These are phyloP conservation scores for Xylaria longipes DNA, from an alignment of 495 filamentous ascomycete genomes.

Conservation along the genomic window DNA sequence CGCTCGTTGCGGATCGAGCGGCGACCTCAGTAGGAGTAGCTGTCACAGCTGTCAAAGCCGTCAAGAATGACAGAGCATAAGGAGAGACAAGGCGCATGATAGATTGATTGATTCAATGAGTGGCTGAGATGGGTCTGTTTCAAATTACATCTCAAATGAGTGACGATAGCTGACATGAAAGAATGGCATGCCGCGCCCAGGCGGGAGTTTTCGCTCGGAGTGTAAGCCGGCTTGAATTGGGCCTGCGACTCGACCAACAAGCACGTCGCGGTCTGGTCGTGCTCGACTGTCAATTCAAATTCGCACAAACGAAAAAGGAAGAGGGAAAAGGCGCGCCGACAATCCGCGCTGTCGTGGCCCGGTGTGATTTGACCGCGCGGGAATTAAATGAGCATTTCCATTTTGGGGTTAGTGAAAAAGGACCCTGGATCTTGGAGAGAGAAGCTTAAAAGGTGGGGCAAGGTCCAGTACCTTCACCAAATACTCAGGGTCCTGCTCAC, in stretches of 20 bases:
- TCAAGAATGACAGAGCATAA: conserved; percentile 17
- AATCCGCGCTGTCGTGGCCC: conserved; percentile 7
- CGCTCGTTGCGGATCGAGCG: conserved; percentile 30
- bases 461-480: not conserved
- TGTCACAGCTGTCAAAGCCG: conserved; percentile 12
- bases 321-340: not conserved
- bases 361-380: conserved; percentile 11
- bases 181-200: conserved; percentile 25
- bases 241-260: conserved; percentile 22
- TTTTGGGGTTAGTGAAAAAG: not conserved
- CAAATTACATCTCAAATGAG: conserved; percentile 14
- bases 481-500: not conserved
- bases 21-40: not conserved
- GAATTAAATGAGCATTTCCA: conserved; percentile 20
- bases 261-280: conserved; percentile 14
- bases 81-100: conserved; percentile 20
- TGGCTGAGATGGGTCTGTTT: conserved; percentile 19
- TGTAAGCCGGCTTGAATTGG: conserved; percentile 5
- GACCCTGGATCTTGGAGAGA: conserved; percentile 5
- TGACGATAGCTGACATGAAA: conserved; percentile 5
- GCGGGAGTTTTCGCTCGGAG: not conserved
- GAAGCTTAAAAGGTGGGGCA: not conserved
- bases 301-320: not conserved
- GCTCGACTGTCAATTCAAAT: conserved; percentile 3
- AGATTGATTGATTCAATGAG: conserved; percentile 3